These are phyloP conservation scores for Anisodus acutangulus DNA, from an alignment of 257 asterid genomes.

Conservation along the genomic window DNA sequence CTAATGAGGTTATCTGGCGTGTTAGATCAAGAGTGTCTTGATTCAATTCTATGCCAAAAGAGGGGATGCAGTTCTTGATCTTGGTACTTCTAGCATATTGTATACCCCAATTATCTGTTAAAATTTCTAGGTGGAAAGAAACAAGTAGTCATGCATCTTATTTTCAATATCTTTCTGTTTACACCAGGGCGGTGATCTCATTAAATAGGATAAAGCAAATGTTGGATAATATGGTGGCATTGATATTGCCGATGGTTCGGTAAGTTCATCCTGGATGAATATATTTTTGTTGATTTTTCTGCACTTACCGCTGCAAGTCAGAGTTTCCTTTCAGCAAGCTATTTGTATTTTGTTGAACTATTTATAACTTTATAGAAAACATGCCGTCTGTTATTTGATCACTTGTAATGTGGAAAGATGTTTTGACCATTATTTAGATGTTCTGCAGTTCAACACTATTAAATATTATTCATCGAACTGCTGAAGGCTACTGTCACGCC, in stretches of 20 bases:
- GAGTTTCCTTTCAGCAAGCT: not conserved
- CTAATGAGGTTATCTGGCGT: constrained; percentile 15
- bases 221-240: constrained; percentile 91
- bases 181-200: constrained; percentile 91
- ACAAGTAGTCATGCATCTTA: not conserved
- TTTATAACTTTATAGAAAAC: not conserved
- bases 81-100: constrained; percentile 50
- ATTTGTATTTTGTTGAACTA: not conserved
- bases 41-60: constrained; percentile 80
- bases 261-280: constrained; percentile 37
- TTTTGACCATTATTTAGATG: not conserved
- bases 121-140: not conserved
- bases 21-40: constrained; percentile 91
- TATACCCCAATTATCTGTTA: not conserved
- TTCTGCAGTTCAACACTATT: not conserved
- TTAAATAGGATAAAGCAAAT: constrained; percentile 98
- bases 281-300: not conserved
- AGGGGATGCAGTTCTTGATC: constrained; percentile 95
- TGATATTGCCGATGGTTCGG: constrained; percentile 97
- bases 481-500: not conserved
- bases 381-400: not conserved
- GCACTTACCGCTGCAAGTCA: not conserved
- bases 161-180: constrained; percentile 32
- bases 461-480: not conserved
- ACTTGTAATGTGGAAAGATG: constrained; percentile 9